phyloP scores from a whole-genome alignment of 257 asterid species.

The Thymus quinquecostatus region DNA sequence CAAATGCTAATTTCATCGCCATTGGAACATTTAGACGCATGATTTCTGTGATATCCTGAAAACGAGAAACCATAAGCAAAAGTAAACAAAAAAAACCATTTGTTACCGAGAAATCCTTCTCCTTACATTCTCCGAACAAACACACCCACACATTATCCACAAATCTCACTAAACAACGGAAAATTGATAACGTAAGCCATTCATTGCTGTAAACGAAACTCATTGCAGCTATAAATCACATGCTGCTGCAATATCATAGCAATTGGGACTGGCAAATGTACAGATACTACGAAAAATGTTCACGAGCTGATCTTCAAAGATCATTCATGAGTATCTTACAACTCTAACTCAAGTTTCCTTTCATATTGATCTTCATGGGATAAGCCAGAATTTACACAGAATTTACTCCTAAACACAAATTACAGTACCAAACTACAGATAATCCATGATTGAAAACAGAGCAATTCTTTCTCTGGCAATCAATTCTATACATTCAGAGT shows the following conservation, averaged over 20 bases:
- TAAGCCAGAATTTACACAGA: not conserved
- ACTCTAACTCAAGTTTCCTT: constrained; percentile 11
- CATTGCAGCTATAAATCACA: constrained; percentile 10
- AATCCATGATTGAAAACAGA: not conserved
- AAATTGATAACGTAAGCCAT: constrained; percentile 15
- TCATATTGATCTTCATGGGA: constrained; percentile 8
- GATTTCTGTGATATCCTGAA: constrained; percentile 82
- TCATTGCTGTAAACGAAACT: not conserved
- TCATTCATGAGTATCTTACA: not conserved
- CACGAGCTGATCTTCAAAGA: not conserved
- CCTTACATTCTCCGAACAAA: not conserved
- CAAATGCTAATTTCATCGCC: constrained; percentile 90
- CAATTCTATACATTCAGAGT: not conserved
- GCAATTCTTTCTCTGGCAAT: no score
- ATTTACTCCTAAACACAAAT: not conserved
- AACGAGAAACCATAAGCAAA: constrained; percentile 29
- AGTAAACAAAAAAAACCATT: not conserved
- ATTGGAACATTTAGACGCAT: constrained; percentile 91
- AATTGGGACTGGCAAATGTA: not conserved
- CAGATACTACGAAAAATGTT: not conserved
- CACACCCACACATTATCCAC: not conserved
- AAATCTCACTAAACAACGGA: constrained; percentile 7
- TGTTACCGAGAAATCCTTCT: not conserved
- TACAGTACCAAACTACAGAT: not conserved
- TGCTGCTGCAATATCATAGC: not conserved